Conservation (phyloP, 768 basidiomycete species). For the Auricularia heimuer region DNA sequence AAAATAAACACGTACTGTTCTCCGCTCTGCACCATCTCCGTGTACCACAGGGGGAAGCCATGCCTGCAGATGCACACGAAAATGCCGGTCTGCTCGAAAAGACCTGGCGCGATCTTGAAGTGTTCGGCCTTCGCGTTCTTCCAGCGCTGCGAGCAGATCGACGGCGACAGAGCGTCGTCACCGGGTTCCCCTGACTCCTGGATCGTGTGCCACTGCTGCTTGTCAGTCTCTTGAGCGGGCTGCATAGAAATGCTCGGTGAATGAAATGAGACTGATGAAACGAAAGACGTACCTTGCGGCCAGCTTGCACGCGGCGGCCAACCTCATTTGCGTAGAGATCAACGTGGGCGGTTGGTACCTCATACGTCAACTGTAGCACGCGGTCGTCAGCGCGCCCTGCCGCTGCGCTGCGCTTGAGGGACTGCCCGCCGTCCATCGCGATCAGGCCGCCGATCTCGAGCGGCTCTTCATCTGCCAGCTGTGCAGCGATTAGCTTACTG, state of each 20-base stretch:
- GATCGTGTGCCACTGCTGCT: neutral
- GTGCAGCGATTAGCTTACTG: neutral
- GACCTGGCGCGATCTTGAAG: neutral
- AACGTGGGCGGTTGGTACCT: neutral
- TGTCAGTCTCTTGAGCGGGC: neutral
- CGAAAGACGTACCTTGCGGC: too few species aligned
- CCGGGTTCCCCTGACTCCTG: neutral
- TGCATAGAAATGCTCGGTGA: neutral
- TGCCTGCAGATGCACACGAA: conserved; percentile 8
- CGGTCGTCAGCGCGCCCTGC: neutral
- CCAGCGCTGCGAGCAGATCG: conserved; percentile 13
- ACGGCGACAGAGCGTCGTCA: neutral
- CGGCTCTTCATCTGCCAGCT: neutral
- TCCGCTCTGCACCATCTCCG: conserved; percentile 9
- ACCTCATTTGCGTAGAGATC: neutral
- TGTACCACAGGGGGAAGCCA: conserved; percentile 1
- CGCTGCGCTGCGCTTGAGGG: neutral
- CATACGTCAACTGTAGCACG: too few species aligned
- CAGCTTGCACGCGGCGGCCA: neutral
- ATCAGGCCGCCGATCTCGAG: neutral
- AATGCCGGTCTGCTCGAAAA: conserved; percentile 5
- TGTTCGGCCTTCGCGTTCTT: conserved; percentile 14
- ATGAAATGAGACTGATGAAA: too few species aligned
- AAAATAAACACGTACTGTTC: conserved; percentile 9
- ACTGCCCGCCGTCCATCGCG: neutral